Evolutionary conservation across 2,329 filamentous ascomycete species (phyloP).

Genomic region (Botryosphaeria dothidea): DNA sequence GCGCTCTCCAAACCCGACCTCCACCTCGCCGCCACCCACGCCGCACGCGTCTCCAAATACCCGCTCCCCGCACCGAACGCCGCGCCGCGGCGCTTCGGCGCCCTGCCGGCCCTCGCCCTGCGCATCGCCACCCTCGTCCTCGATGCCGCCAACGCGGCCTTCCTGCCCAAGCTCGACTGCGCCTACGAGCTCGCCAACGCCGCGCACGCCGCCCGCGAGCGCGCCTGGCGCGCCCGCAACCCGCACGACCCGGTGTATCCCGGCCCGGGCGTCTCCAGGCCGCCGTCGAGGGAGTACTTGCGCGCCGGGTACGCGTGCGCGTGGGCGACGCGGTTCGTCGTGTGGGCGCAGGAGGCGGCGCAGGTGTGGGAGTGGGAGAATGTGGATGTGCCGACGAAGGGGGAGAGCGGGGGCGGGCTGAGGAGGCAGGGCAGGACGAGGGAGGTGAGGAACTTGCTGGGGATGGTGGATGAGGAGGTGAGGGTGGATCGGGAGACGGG

Average conservation of each 20-base stretch:
- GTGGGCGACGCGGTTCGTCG: constrained; percentile 11
- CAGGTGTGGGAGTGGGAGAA: constrained; percentile 5
- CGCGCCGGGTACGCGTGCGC: neutral
- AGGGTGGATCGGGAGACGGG: neutral
- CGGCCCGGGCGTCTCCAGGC: neutral
- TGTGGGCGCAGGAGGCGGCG: constrained; percentile 16
- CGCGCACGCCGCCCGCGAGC: neutral
- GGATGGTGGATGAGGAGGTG: neutral
- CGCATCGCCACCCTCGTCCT: neutral
- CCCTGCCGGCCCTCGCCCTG: neutral
- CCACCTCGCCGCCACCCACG: neutral
- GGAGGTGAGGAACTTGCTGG: constrained; percentile 5
- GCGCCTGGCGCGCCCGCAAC: neutral
- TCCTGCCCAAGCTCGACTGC: neutral
- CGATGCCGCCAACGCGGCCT: neutral
- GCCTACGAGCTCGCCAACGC: neutral
- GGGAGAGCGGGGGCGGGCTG: neutral
- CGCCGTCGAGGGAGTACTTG: neutral
- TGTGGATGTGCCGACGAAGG: neutral
- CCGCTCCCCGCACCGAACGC: neutral
- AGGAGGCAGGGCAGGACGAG: constrained; percentile 1
- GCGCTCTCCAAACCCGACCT: neutral
- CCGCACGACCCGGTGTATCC: neutral
- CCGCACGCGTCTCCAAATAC: neutral
- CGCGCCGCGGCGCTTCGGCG: neutral